Evolutionary conservation across 805 yeast genomes (phyloP), one percentile per base, ranked within the genome.

Genomic region (Candida namnaoensis): DNA sequence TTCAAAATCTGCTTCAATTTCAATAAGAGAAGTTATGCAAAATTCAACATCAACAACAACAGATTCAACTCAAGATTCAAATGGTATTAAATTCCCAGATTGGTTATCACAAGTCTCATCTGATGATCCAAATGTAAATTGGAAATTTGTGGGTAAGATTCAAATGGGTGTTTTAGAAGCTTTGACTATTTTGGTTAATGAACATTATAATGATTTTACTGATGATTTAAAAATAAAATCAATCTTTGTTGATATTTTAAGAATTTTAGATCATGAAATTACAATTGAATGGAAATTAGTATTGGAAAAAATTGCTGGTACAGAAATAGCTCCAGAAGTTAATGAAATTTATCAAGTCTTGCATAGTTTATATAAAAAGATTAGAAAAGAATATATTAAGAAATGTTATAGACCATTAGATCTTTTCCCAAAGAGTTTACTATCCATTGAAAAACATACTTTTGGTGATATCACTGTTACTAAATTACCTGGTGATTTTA

Each of bases 81-180:
- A 26, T 7, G 10, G 10, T 26, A 10, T 26, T 26, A 52, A 46
- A 5, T 75, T 75, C 50, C 88, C 88, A 1, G 72, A 73, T 35
- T 84, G 93, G 93, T 68, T 67, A 32, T 46, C 56, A 3, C 61
- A 46, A 14, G 47, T 62, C 9, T 41, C 54, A 8, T 40, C 62
- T 5, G 65, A 66, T 36, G 65, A 73, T 26, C 64, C 71, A 0
- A 72, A 72, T 4, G 68, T 82, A 32, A 83, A 82, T 50, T 79
- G 82, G 71, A 72, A 71, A 37, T 71, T 78, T 41, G 79, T 86
- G 37, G 79, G 83, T 10, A 86, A 81, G 53, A 84, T 90, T 36
- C 93, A 88, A 55, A 69, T 83, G 34, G 95, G 95, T 35, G 77
- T 88, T 30, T 65, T 88, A 44, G 95, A 86, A 55, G 86, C 88